Percentiles rank a stretch among this genome's conserved stretches.
Conservation (phyloP, 139 green algal species). For the Parachlorella kessleri region DNA sequence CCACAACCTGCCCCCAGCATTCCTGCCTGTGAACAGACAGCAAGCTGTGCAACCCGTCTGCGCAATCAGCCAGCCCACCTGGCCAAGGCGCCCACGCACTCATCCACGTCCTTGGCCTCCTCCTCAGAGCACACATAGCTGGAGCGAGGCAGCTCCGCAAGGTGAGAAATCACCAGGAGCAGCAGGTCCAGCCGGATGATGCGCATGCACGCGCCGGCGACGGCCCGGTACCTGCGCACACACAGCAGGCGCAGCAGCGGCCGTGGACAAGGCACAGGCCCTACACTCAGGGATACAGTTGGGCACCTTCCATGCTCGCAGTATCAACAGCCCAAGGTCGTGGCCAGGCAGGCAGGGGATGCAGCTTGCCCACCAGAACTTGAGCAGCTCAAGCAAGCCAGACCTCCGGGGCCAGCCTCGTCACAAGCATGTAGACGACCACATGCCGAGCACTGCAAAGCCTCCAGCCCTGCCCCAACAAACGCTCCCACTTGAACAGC, state of each 20-base stretch:
- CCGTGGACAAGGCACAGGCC: not conserved
- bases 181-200: slow-evolving; percentile 68
- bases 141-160: slow-evolving; percentile 46
- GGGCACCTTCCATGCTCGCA: no score
- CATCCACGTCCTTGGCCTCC: slow-evolving; percentile 52
- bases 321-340: no score
- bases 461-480: no score
- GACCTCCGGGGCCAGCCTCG: no score
- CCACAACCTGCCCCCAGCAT: no score
- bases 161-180: slow-evolving; percentile 52
- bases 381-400: no score
- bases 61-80: slow-evolving; percentile 13
- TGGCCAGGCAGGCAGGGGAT: not conserved
- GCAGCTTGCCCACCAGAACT: not conserved
- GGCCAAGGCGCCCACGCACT: slow-evolving; percentile 40
- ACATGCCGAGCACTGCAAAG: no score
- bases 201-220: slow-evolving; percentile 59
- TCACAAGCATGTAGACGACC: no score
- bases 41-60: no score
- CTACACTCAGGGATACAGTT: not conserved
- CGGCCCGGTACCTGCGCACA: slow-evolving; percentile 65
- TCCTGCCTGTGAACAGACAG: no score
- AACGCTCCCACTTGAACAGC: no score
- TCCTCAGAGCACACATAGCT: slow-evolving; percentile 60
- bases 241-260: not conserved